phyloP scores from a whole-genome alignment of 768 basidiomycete genomes.

The Mycena vitilis region DNA sequence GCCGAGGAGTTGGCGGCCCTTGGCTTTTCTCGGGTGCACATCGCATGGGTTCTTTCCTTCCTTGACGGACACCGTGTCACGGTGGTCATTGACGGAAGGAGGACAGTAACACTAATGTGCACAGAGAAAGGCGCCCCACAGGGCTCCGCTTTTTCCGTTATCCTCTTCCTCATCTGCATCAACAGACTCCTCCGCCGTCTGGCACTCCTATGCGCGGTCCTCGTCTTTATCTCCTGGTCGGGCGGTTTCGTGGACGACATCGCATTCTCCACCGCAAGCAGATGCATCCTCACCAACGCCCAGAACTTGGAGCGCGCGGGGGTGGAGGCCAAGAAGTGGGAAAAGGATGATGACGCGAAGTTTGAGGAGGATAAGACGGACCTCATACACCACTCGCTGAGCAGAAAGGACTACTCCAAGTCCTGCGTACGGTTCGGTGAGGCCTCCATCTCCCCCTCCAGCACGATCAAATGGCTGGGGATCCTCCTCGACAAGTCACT shows the following conservation, averaged over 20 bases:
- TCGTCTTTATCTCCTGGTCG: neutral
- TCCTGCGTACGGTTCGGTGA: neutral
- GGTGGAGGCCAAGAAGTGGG: constrained; percentile 1
- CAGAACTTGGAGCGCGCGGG: neutral
- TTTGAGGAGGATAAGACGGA: constrained; percentile 16
- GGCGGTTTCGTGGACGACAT: constrained; percentile 7
- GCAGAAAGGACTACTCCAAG: neutral
- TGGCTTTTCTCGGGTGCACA: neutral
- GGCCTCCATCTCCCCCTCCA: neutral
- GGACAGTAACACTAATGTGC: neutral
- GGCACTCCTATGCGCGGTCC: neutral
- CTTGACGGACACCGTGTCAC: neutral
- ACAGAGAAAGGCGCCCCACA: neutral
- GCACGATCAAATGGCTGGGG: constrained; percentile 7
- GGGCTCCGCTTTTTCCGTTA: neutral
- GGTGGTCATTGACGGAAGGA: neutral
- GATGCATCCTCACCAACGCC: neutral
- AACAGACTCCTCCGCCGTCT: neutral
- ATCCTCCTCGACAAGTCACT: neutral
- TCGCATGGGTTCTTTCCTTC: no score
- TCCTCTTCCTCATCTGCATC: neutral
- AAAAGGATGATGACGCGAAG: neutral
- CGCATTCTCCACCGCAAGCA: neutral
- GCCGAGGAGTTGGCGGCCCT: neutral
- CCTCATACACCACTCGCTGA: neutral